A percentile compares a stretch with the other conserved stretches of the same genome.
Conservation (phyloP, 257 asterid genomes). For the Parsonsia alboflavescens region DNA sequence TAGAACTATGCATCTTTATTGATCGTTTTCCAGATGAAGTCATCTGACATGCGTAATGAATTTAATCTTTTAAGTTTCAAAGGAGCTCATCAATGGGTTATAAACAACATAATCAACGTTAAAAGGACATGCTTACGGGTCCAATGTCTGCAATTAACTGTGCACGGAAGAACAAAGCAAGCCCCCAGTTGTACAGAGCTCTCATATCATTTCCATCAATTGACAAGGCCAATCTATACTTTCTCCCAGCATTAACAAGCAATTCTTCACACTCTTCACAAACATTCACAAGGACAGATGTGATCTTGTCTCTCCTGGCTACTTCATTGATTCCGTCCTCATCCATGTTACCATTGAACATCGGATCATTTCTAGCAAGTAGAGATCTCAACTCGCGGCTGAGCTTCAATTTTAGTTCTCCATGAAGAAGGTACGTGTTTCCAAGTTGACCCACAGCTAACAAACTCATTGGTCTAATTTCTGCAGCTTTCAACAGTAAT, state of each 20-base stretch:
- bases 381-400: slow-evolving; percentile 66
- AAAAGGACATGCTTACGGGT: slow-evolving; percentile 54
- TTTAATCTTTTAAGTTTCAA: not conserved
- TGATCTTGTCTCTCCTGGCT: slow-evolving; percentile 36
- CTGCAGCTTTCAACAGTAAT: slow-evolving; percentile 65
- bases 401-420: slow-evolving; percentile 67
- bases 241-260: slow-evolving; percentile 77
- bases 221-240: slow-evolving; percentile 72
- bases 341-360: slow-evolving; percentile 28
- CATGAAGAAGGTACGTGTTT: slow-evolving; percentile 83
- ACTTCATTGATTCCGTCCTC: slow-evolving; percentile 30
- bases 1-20: not conserved
- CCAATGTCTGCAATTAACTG: slow-evolving; percentile 91
- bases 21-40: slow-evolving; percentile 1
- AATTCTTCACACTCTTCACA: slow-evolving; percentile 91
- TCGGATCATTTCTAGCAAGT: slow-evolving; percentile 36
- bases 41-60: not conserved
- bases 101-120: not conserved
- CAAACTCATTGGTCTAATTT: slow-evolving; percentile 83
- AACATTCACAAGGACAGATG: slow-evolving; percentile 49
- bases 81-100: not conserved
- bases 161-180: slow-evolving; percentile 79
- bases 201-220: slow-evolving; percentile 81
- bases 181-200: slow-evolving; percentile 93
- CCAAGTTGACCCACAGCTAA: slow-evolving; percentile 86